Evolutionary conservation across 768 basidiomycete species (phyloP), one percentile per base, ranked within the genome.

Genomic region (Tricholoma sp.): DNA sequence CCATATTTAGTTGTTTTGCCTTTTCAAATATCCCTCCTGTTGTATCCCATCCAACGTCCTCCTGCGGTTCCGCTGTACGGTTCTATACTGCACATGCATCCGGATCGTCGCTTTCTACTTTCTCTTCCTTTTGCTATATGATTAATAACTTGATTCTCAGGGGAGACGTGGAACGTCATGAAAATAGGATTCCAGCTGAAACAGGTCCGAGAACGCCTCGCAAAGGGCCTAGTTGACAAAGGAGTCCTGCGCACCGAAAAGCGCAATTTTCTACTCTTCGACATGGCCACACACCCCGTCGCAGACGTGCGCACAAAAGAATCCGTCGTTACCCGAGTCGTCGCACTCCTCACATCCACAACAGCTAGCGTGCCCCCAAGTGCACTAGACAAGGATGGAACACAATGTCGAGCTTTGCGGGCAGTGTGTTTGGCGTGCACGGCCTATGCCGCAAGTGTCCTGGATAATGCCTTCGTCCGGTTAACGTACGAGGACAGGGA

Each of bases 161-260:
- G 96, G 54, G 96, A 99, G 75, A 98, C 96, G 49, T 99, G 96
- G 96, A 99, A 98, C 72, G 94, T 99, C 7, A 94, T 98, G 88
- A 98, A 98, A 75, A 98, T 99, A 54, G 95, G 95, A 20, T 99
- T 93, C 73, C 96, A 99, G 72, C 86, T 99, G 48, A 98, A 98
- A 72, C 96, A 98, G 74, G 96, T 98, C 39, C 88, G 96, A 47
- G 96, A 99, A 74, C 90, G 96, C 15, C 86, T 99, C 39, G 94
- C 95, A 12, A 99, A 99, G 70, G 85, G 96, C 2, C 84, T 99
- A 39, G 96, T 98, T 52, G 96, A 99, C 79, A 99, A 99, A 73
- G 97, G 96, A 64, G 86, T 99, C 37, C 83, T 99, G n/a, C 89
- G 97, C 51, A 99, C 96, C 13, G 97, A 98, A 70, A 98, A 99